Evolutionary conservation across 495 filamentous ascomycete genomes (phyloP).

Genomic region (Elasticomyces elasticus): DNA sequence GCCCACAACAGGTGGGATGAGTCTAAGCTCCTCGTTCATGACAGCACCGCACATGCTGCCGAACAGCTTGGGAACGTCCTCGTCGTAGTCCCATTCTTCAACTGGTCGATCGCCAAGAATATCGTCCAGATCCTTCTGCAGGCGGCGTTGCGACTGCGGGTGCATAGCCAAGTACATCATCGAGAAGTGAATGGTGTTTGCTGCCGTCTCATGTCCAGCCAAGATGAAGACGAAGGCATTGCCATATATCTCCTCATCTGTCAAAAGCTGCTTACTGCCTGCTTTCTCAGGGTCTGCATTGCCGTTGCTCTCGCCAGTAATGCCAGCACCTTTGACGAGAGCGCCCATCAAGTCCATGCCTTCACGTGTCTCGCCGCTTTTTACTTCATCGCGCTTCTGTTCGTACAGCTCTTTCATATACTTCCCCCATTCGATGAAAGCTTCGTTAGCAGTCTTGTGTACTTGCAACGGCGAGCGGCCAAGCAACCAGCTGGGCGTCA

Average conservation of each 20-base stretch:
- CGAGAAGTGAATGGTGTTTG: constrained; percentile 55
- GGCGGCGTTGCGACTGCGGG: constrained; percentile 42
- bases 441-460: constrained; percentile 36
- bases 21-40: constrained; percentile 57
- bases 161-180: constrained; percentile 52
- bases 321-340: constrained; percentile 30
- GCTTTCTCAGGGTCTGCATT: constrained; percentile 18
- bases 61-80: constrained; percentile 45
- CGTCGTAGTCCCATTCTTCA: constrained; percentile 53
- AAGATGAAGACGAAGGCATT: constrained; percentile 64
- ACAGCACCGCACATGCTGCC: constrained; percentile 54
- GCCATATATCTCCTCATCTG: constrained; percentile 53
- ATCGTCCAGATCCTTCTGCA: constrained; percentile 53
- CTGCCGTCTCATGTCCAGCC: constrained; percentile 64
- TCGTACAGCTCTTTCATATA: constrained; percentile 57
- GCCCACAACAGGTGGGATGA: constrained; percentile 49
- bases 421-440: constrained; percentile 49
- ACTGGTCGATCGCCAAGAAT: constrained; percentile 43
- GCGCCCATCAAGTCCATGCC: constrained; percentile 58
- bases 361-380: constrained; percentile 34
- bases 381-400: constrained; percentile 40
- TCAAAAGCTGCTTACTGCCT: constrained; percentile 31
- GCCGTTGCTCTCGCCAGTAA: constrained; percentile 19
- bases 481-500: constrained; percentile 39
- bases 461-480: constrained; percentile 43